Evolutionary conservation across 148 eudicot genomes (phyloP), one percentile per base, ranked within the genome.

Genomic region (Vaccinium macrocarpon): DNA sequence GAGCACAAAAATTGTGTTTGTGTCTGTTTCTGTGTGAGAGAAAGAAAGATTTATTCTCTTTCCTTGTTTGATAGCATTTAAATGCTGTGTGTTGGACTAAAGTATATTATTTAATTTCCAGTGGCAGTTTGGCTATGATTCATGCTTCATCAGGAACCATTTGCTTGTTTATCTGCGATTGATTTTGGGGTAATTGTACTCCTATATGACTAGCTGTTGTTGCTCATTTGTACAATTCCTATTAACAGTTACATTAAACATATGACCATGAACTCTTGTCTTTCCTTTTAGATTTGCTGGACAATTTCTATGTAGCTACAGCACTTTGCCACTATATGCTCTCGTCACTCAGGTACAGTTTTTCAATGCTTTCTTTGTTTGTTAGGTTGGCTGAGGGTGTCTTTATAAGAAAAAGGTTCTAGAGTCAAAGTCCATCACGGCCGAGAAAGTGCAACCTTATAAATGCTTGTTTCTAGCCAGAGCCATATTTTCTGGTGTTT

Each of bases 121-220:
- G 99, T 97, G 99, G 99, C 99, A 97, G 85, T 97, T 97, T 85
- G 99, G 99, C 42, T 97, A 93, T 73, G 86, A 88, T 80, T 97
- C 99, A 62, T 97, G 99, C 93, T 97, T 95, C 84, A 95, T 97
- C 87, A 91, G 87, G 84, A 93, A 95, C 89, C 99, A 97, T 83
- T 70, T 86, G 66, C 89, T 95, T 13, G 98, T 97, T 49, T 97
- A 95, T 89, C 52, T 97, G 78, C 92, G 99, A 79, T 97, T 97
- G 70, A 86, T 93, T 42, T 86, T 97, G 82, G 99, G 99, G 99
- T 97, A 93, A 78, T 85, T 7, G 57, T 51, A 18, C 5, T 51
- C 13, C 5, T 19, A 9, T 82, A 53, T n/a, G 48, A 8, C 68
- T 55, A 46, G 52, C 25, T 25, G 19, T 72, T 49, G 79, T 52